Evolutionary conservation across 371 early-diverging fungal species (phyloP).

Genomic region (Syncephalastrum monosporum): DNA sequence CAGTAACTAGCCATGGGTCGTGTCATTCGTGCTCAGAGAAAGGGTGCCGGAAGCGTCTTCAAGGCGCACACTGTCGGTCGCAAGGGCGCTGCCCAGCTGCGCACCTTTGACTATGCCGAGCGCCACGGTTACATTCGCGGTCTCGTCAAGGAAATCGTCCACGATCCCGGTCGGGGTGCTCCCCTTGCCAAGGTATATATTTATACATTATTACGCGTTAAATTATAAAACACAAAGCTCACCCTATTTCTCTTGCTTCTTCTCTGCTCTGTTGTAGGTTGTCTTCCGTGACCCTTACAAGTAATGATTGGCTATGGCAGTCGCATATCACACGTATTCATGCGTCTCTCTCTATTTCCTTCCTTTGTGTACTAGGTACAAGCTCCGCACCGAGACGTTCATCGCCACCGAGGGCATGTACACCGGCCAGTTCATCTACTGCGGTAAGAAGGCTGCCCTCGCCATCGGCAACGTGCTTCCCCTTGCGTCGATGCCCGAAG

Average conservation of each 20-base stretch:
- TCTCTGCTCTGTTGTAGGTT: conserved; percentile 18
- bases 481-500: conserved; percentile 97
- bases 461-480: conserved; percentile 97
- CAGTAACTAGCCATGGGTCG: conserved; percentile 61
- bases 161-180: conserved; percentile 99
- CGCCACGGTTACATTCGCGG: conserved; percentile 97
- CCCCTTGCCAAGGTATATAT: conserved; percentile 92
- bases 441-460: conserved; percentile 98
- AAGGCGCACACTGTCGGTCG: conserved; percentile 94
- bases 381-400: conserved; percentile 90
- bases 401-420: conserved; percentile 99
- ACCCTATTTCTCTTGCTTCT: neutral
- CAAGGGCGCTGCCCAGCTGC: conserved; percentile 96
- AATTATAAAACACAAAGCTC: neutral
- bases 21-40: conserved; percentile 90
- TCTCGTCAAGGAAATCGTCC: conserved; percentile 98
- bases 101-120: conserved; percentile 95
- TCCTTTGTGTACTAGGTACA: conserved; percentile 60
- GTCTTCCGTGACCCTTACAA: conserved; percentile 56
- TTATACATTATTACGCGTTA: conserved; percentile 40
- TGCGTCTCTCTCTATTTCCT: no score
- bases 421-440: conserved; percentile 99
- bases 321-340: conserved; percentile 1
- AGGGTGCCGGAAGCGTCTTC: conserved; percentile 99
- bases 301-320: conserved; percentile 11